Evolutionary conservation across 148 eudicot species (phyloP).

Genomic region (Silene uniflora): DNA sequence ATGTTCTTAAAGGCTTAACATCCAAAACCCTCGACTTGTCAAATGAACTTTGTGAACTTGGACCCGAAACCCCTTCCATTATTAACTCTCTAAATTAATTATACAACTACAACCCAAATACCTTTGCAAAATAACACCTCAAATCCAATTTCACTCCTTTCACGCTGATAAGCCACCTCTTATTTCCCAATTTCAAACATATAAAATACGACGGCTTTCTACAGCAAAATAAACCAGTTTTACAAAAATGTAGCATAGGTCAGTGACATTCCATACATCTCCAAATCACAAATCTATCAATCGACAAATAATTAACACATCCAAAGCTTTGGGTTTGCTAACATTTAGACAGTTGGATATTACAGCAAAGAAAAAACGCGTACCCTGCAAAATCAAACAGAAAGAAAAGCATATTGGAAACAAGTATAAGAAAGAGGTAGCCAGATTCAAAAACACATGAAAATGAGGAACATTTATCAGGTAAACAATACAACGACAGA

Average conservation of each 20-base stretch:
- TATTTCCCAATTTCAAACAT: background rate
- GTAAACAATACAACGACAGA: background rate
- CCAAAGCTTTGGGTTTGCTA: no score
- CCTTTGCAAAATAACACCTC: no score
- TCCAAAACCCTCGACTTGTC: constrained; percentile 64
- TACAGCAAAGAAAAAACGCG: background rate
- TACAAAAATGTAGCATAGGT: background rate
- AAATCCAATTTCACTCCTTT: background rate
- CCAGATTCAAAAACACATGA: background rate
- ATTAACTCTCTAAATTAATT: background rate
- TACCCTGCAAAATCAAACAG: constrained; percentile 7
- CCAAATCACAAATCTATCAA: background rate
- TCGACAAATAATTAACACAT: no score
- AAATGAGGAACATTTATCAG: background rate
- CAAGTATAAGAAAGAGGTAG: background rate
- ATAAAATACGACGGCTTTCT: no score
- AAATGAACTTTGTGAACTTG: constrained; percentile 27
- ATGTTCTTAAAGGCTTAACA: constrained; percentile 57
- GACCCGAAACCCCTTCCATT: constrained; percentile 44
- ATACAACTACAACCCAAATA: background rate
- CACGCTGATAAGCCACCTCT: no score
- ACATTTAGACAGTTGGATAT: background rate
- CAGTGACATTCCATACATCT: background rate
- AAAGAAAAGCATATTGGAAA: background rate
- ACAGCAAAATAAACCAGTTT: background rate